Evolutionary conservation across 495 filamentous ascomycete genomes (phyloP).

Genomic region (Tetracladium marchalianum): DNA sequence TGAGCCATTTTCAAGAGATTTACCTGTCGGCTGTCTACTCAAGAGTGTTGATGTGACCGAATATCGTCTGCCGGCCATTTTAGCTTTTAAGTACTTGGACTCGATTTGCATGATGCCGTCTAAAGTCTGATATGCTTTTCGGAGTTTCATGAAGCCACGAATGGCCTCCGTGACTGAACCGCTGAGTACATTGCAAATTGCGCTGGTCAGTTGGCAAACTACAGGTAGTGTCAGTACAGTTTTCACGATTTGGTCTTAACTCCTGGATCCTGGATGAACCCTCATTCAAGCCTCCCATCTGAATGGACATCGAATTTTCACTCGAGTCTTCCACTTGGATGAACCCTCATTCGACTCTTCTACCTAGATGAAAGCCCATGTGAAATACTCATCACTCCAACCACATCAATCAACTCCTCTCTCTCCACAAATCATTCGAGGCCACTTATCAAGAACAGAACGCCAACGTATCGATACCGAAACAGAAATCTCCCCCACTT

Average conservation of each 20-base stretch:
- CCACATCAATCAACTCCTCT: no score
- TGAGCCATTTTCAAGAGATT: slow-evolving; percentile 7
- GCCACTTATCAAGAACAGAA: no score
- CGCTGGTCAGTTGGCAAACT: slow-evolving; percentile 79
- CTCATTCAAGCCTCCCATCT: no score
- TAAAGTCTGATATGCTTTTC: slow-evolving; percentile 80
- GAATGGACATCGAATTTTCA: no score
- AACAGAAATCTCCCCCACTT: not conserved
- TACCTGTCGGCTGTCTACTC: slow-evolving; percentile 5
- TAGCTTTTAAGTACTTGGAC: slow-evolving; percentile 27
- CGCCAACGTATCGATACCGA: not conserved
- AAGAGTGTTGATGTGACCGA: not conserved
- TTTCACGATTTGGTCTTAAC: no score
- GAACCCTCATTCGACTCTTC: no score
- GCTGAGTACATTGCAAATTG: slow-evolving; percentile 79
- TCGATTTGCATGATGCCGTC: slow-evolving; percentile 56
- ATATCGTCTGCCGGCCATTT: not conserved
- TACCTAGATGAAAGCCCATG: no score
- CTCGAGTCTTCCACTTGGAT: no score
- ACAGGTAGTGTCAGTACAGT: slow-evolving; percentile 32
- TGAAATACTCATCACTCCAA: no score
- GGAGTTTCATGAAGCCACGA: slow-evolving; percentile 84
- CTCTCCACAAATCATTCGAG: no score
- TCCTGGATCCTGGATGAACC: no score
- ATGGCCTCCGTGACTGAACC: slow-evolving; percentile 90